phyloP scores from a whole-genome alignment of 1,284 basidiomycete species.

The Trametes pubescens region DNA sequence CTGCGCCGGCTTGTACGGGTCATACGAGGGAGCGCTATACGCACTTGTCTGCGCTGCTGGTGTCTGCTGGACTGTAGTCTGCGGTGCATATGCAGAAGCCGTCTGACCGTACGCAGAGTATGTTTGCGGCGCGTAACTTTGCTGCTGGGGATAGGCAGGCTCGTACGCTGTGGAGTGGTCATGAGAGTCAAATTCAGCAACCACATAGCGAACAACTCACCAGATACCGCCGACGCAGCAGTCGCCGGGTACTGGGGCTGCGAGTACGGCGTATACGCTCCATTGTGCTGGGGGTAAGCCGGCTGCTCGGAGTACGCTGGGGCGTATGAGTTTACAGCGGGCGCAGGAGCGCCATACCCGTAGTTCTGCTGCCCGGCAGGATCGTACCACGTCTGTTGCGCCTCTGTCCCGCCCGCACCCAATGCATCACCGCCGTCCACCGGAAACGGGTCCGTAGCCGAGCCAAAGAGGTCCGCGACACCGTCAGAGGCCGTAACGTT shows the following conservation, averaged over 20 bases:
- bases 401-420: slow-evolving; percentile 41
- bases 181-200: neutral
- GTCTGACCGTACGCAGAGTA: slow-evolving; percentile 33
- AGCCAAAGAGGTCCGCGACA: slow-evolving; percentile 39
- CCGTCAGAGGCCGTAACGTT: slow-evolving; percentile 30
- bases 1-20: slow-evolving; percentile 32
- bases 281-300: slow-evolving; percentile 27
- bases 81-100: slow-evolving; percentile 17
- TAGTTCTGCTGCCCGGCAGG: slow-evolving; percentile 29
- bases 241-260: slow-evolving; percentile 24
- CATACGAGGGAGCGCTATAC: slow-evolving; percentile 30
- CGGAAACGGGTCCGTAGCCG: slow-evolving; percentile 27
- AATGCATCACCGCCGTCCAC: slow-evolving; percentile 27
- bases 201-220: slow-evolving; percentile 14
- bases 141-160: slow-evolving; percentile 26
- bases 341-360: slow-evolving; percentile 12
- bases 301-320: slow-evolving; percentile 30
- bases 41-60: slow-evolving; percentile 20
- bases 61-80: slow-evolving; percentile 14
- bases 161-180: slow-evolving; percentile 24
- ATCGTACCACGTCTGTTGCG: slow-evolving; percentile 40
- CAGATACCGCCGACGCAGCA: slow-evolving; percentile 15
- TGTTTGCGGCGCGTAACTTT: slow-evolving; percentile 21
- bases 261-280: slow-evolving; percentile 30
- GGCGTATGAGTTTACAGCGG: slow-evolving; percentile 31